Evolutionary conservation across 371 early-diverging fungal species (phyloP).

Genomic region (Mortierella polycephala): DNA sequence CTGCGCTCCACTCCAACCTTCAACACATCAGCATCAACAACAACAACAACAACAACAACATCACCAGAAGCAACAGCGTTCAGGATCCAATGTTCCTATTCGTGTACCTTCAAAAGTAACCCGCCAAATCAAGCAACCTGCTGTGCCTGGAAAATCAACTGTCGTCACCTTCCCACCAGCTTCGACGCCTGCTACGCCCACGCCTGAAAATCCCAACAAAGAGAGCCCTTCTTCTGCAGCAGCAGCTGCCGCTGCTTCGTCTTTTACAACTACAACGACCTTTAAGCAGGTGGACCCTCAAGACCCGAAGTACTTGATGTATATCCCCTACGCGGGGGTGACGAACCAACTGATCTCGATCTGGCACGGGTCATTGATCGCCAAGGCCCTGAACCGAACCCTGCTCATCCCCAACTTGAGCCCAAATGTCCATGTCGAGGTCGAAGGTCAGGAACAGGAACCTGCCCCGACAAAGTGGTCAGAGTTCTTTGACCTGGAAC

Average conservation of each 20-base stretch:
- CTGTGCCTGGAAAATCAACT: no score
- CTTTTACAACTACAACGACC: neutral
- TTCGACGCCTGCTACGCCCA: neutral
- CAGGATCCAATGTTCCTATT: no score
- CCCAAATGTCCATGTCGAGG: constrained; percentile 45
- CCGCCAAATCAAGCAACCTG: neutral
- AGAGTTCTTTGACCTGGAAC: constrained; percentile 39
- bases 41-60: constrained; percentile 5
- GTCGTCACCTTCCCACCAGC: no score
- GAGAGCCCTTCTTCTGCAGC: neutral
- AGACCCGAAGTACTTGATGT: constrained; percentile 31
- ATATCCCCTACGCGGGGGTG: constrained; percentile 44
- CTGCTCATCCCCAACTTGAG: constrained; percentile 62
- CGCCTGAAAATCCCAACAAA: neutral
- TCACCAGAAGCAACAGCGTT: neutral
- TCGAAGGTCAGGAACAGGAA: constrained; percentile 5
- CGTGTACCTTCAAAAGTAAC: constrained; percentile 12
- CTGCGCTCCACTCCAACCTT: constrained; percentile 1
- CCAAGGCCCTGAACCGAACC: constrained; percentile 66
- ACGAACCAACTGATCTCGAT: constrained; percentile 51
- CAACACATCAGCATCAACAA: neutral
- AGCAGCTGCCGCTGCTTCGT: neutral
- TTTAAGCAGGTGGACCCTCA: neutral
- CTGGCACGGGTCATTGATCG: constrained; percentile 56
- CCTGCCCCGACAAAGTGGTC: constrained; percentile 39